Evolutionary conservation across 306 rosid genomes (phyloP).

Genomic region (Bauhinia variegata): DNA sequence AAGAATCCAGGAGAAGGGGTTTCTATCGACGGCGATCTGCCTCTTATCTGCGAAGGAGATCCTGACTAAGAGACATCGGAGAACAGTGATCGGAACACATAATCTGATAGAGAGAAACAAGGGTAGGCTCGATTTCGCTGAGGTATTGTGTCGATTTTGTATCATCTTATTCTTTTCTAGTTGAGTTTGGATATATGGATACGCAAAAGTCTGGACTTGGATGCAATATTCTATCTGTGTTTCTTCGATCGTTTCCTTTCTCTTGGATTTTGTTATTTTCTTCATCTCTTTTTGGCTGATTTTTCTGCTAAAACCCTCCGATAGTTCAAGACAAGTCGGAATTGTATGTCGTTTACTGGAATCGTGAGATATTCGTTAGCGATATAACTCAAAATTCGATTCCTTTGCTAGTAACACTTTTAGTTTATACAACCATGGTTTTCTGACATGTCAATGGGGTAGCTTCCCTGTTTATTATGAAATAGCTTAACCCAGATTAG

Average conservation of each 20-base stretch:
- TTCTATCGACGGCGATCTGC: not conserved
- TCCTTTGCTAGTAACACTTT: not conserved
- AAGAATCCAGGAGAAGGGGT: not conserved
- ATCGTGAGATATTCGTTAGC: not conserved
- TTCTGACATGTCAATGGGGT: not conserved
- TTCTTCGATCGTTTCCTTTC: not conserved
- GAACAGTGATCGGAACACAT: too few relatives aligned
- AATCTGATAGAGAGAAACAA: not conserved
- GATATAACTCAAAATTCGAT: not conserved
- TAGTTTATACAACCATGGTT: not conserved
- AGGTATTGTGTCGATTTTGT: not conserved
- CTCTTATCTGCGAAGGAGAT: too few relatives aligned
- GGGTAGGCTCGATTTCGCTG: constrained; percentile 5
- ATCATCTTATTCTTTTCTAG: not conserved
- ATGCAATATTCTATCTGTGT: not conserved
- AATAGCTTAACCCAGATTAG: not conserved
- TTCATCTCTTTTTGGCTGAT: not conserved
- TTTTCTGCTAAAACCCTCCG: not conserved
- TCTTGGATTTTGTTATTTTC: not conserved
- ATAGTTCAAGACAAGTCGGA: too few relatives aligned
- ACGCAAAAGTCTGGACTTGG: constrained; percentile 1
- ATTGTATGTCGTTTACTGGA: not conserved
- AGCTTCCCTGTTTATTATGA: not conserved
- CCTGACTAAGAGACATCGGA: too few relatives aligned
- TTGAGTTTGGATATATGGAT: not conserved